phyloP scores from a whole-genome alignment of 352 stramenopile genomes.

The Phytophthora citricola region DNA sequence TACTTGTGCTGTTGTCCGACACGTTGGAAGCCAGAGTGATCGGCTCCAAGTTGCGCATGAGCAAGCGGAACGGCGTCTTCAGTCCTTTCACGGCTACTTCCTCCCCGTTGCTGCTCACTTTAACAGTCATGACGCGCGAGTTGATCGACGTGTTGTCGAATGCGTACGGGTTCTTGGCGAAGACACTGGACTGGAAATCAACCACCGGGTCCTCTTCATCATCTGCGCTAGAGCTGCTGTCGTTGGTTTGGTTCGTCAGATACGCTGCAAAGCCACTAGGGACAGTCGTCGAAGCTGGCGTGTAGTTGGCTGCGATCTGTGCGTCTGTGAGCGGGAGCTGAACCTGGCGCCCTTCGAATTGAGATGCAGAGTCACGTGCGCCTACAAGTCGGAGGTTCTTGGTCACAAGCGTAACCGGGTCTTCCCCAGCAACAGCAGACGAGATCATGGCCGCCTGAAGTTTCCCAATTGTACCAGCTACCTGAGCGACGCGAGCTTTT shows the following conservation, averaged over 20 bases:
- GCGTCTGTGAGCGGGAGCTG: constrained; percentile 46
- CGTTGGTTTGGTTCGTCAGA: constrained; percentile 9
- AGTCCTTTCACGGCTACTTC: constrained; percentile 48
- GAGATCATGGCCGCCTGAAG: constrained; percentile 53
- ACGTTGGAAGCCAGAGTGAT: constrained; percentile 27
- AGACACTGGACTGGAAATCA: constrained; percentile 70
- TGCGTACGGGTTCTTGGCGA: constrained; percentile 70
- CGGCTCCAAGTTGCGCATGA: constrained; percentile 56
- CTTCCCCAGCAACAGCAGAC: constrained; percentile 55
- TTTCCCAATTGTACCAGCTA: constrained; percentile 63
- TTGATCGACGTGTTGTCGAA: constrained; percentile 59
- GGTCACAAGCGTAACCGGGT: constrained; percentile 56
- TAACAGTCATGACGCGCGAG: constrained; percentile 68
- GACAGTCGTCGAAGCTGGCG: constrained; percentile 55
- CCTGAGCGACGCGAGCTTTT: constrained; percentile 36
- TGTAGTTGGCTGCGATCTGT: constrained; percentile 61
- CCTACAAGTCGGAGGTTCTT: constrained; percentile 72
- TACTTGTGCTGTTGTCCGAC: constrained; percentile 7
- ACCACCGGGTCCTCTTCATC: constrained; percentile 49
- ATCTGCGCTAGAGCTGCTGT: not conserved
- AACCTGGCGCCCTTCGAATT: constrained; percentile 48
- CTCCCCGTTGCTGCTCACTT: constrained; percentile 44
- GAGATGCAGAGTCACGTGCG: constrained; percentile 47
- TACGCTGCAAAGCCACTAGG: constrained; percentile 57
- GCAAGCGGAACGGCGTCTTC: constrained; percentile 50